Percentiles rank a stretch among this genome's conserved stretches.
These are phyloP conservation scores for Scutellaria minor DNA, from an alignment of 257 asterid genomes.

Conservation along the genomic window DNA sequence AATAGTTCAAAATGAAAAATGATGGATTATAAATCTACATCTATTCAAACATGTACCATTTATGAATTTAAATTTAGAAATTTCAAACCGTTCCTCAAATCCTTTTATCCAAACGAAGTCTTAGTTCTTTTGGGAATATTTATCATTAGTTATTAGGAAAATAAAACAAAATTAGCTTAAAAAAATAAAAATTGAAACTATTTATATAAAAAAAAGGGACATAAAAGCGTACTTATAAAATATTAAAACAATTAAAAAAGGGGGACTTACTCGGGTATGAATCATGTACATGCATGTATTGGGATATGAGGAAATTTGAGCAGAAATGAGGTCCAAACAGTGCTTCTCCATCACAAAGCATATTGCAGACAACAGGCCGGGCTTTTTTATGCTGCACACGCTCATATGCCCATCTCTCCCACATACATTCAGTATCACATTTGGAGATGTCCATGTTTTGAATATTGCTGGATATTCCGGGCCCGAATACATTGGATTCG, in stretches of 20 bases:
- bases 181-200: background rate
- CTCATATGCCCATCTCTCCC: slow-evolving; percentile 70
- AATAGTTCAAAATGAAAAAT: no score
- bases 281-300: slow-evolving; percentile 54
- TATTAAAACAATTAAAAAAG: background rate
- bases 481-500: slow-evolving; percentile 29
- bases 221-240: background rate
- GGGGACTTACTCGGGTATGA: slow-evolving; percentile 55
- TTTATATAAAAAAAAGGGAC: background rate
- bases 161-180: no score
- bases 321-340: slow-evolving; percentile 55
- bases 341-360: slow-evolving; percentile 61
- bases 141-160: no score
- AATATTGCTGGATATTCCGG: slow-evolving; percentile 37
- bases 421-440: slow-evolving; percentile 50
- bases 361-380: slow-evolving; percentile 50
- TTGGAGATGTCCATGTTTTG: slow-evolving; percentile 65
- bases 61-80: no score
- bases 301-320: slow-evolving; percentile 48
- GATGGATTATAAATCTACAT: no score
- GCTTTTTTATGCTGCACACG: slow-evolving; percentile 49
- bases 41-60: no score
- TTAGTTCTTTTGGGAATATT: no score
- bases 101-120: no score
- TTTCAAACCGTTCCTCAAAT: no score